Percentiles rank a stretch among this genome's conserved stretches.
Conservation (phyloP, 2,329 filamentous ascomycete genomes). For the Ophiocordyceps robertsii region DNA sequence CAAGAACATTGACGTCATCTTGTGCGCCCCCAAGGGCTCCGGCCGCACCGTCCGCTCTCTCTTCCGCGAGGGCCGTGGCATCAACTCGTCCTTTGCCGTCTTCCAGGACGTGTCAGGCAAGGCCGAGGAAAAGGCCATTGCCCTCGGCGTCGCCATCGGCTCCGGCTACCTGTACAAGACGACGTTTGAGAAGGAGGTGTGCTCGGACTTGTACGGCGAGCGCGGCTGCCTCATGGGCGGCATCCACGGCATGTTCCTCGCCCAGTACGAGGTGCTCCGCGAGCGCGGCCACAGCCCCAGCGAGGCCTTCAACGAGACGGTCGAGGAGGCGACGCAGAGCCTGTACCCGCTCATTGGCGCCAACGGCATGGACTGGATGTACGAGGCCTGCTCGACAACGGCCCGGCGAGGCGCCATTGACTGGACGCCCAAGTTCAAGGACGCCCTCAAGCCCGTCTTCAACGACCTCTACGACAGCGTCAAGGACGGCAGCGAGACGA, state of each 20-base stretch:
- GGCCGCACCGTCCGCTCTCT: constrained; percentile 96
- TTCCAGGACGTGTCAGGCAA: constrained; percentile 97
- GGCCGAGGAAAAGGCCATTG: constrained; percentile 94
- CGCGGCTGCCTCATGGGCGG: constrained; percentile 99
- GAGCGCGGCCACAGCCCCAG: constrained; percentile 95
- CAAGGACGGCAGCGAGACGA: constrained; percentile 81
- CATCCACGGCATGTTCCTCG: constrained; percentile 99
- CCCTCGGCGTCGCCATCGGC: constrained; percentile 92
- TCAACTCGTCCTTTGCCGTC: constrained; percentile 98
- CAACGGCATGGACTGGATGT: constrained; percentile 99
- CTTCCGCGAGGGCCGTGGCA: constrained; percentile 97
- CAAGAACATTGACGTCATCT: constrained; percentile 94
- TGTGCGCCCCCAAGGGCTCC: constrained; percentile 97
- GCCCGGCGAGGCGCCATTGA: constrained; percentile 97
- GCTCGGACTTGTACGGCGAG: constrained; percentile 99
- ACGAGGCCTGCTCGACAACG: constrained; percentile 97
- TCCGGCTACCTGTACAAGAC: constrained; percentile 99
- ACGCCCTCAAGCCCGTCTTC: constrained; percentile 96
- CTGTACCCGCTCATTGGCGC: constrained; percentile 94
- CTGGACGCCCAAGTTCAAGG: constrained; percentile 97
- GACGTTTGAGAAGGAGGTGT: constrained; percentile 99
- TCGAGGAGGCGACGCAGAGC: constrained; percentile 97
- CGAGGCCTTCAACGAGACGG: constrained; percentile 99
- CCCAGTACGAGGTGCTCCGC: constrained; percentile 99
- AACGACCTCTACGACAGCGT: constrained; percentile 93